A percentile compares a stretch with the other conserved stretches of the same genome.
phyloP scores from a whole-genome alignment of 2,329 filamentous ascomycete species.

The Hirsutella minnesotensis region DNA sequence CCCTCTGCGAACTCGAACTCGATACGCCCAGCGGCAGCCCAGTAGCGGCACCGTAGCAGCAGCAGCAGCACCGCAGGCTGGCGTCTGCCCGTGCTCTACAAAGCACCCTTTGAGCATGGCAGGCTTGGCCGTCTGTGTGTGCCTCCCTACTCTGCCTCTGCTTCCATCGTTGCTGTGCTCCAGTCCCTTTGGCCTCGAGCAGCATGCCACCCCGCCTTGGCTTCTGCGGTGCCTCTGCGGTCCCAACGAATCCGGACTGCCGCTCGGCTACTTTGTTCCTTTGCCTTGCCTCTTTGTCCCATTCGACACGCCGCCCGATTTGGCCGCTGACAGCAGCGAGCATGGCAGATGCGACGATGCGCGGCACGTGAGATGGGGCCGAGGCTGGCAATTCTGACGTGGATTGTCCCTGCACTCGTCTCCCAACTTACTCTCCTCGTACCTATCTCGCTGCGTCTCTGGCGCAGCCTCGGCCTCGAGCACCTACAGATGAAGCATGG shows the following conservation, averaged over 20 bases:
- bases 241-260: neutral
- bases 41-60: too few relatives aligned
- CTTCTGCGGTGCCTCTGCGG: neutral
- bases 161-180: too few relatives aligned
- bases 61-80: too few relatives aligned
- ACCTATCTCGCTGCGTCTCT: too few relatives aligned
- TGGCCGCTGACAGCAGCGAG: neutral
- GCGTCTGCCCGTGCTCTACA: too few relatives aligned
- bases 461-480: too few relatives aligned
- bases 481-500: too few relatives aligned
- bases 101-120: neutral
- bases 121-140: neutral
- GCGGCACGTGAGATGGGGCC: slow-evolving; percentile 2
- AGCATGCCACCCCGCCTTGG: neutral
- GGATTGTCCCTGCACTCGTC: neutral
- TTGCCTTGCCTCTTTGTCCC: neutral
- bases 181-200: too few relatives aligned
- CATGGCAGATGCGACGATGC: neutral
- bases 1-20: neutral
- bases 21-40: too few relatives aligned
- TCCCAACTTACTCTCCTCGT: too few relatives aligned
- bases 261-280: neutral
- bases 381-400: slow-evolving; percentile 1
- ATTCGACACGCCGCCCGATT: neutral
- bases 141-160: neutral